Evolutionary conservation across 345 rosid species (phyloP), one percentile per base, ranked within the genome.

Genomic region (Noccaea bulbosa): DNA sequence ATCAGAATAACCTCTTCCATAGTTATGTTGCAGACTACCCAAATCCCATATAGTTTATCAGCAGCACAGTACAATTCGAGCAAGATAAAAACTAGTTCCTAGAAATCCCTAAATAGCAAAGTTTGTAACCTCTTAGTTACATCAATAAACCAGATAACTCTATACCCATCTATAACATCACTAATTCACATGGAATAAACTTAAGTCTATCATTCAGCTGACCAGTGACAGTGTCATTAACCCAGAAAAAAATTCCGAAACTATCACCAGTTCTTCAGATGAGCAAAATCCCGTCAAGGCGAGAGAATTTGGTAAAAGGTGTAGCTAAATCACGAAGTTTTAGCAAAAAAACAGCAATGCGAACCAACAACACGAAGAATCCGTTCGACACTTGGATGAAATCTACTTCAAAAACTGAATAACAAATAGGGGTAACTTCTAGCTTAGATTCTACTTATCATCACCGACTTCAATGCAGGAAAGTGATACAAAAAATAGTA

Each of bases 381-480:
- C 49, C 35, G 10, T 43, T 16, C 16, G 44, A 8, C 1, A 5
- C 44, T 43, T 4, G 2, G 56, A 35, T 11, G 35, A 60, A 60
- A 61, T 45, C 62, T 34, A 68, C 15, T 75, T 46, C 69, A 38
- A 8, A 35, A 44, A 34, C 32, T 44, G 48, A 63, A 35, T 44
- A 60, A 58, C 63, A 34, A 22, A 67, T 22, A 51, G 24, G 58
- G 56, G 22, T 60, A 48, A 45, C 58, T 44, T 60, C 63, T 24
- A 38, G 46, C n/a, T 50, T 30, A 40, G 72, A 58, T 49, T 66
- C 53, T 49, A 73, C 45, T 39, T 12, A 39, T 17, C 41, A 39
- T 6, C 20, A 48, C 51, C 2, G 15, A 56, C 27, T 15, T 49
- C 58, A 75, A 69, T 69, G 74, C 69, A 75, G 57, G 37, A 47